Base-by-base conservation (phyloP, 1,139 yeast species). In the Scheffersomyces titani region DNA sequence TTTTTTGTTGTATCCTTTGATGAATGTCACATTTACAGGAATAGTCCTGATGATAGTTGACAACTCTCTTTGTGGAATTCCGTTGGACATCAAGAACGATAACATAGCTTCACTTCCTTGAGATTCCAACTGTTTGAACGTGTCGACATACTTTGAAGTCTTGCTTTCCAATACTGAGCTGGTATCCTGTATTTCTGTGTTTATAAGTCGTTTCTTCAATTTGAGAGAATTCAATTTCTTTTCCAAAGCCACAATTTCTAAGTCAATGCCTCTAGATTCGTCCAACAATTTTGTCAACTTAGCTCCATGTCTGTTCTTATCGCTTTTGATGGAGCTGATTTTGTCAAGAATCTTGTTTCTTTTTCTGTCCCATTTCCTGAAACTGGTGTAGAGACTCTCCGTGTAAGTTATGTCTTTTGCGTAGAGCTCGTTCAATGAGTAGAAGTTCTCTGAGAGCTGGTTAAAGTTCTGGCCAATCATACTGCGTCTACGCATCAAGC, bases 101-200 rank as follows among this genome's bases (percentile, higher is more conserved):
- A 61, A 50, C 1, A 77, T 73, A 0, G 81, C 78, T 2, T 65
- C 65, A 52, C 63, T 66, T 16, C 86, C 87, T 44, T 71, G 66
- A 1, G 52, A 59, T 55, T 83, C 87, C 44, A 83, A 70, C 9
- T 67, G 70, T 40, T 73, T 71, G 51, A 82, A 75, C 13, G 77
- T 68, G 48, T 77, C 78, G 5, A 81, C 76, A 59, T 76, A 81
- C 49, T 75, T 71, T 0, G 85, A 76, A 0, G 85, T 70, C 55
- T 76, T 73, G 60, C 87, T 83, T 57, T 84, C 87, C 49, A 84
- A 71, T 3, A 83, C 78, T n/a, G 86, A 82, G 61, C 82, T 80
- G 0, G 89, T 81, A 48, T 77, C 77, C 18, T 73, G 72, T 16
- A 85, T 75, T 65, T 86, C 90, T 5, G 65, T 59, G 19, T 66